Evolutionary conservation across 140 eudicot genomes (phyloP), one percentile per base, ranked within the genome.

Genomic region (Senecio squalidus): DNA sequence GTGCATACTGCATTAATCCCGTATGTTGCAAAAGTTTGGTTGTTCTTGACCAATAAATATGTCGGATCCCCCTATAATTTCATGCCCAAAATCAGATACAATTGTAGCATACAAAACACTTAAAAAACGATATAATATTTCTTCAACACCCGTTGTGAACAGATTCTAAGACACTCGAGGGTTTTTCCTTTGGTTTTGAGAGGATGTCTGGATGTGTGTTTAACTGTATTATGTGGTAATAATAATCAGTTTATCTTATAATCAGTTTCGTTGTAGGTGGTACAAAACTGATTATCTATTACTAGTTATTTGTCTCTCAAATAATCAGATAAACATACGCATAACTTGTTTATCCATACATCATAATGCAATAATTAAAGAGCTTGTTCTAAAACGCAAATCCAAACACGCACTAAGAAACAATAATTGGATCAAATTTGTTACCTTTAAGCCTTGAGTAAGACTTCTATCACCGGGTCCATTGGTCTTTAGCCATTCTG

Each of bases 1-100:
- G 96, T 86, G 80, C 98, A 91, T 31, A 91, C 94, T 1, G 88
- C 91, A 40, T 86, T 91, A 50, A 86, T 86, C 4, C 94, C 96
- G 27, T 74, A 91, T 4, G 88, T 76, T 49, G 92, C 91, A n/a
- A 91, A 76, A 20, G 79, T 74, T 74, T 48, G 66, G 66, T 83
- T 84, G 10, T 51, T 83, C 75, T 86, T 89, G 40, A 91, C 92
- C n/a, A 91, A 80, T n/a, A 91, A 80, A 80, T 91, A 91, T 2
- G 94, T 83, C 4, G 96, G 96, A 77, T 91, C 96, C 53, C 94
- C 98, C 98, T 90, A 71, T 44, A 70, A 24, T 54, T 63, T 24
- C 11, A 27, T 30, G 36, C 20, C 29, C 28, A 45, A 53, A 6
- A 38, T 31, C 31, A 67, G 27, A 56, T n/a, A 55, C 33, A 56